A percentile compares a stretch with the other conserved stretches of the same genome.
Conservation (phyloP, 1,284 basidiomycete species). For the Cutaneotrichosporon cavernicola region DNA sequence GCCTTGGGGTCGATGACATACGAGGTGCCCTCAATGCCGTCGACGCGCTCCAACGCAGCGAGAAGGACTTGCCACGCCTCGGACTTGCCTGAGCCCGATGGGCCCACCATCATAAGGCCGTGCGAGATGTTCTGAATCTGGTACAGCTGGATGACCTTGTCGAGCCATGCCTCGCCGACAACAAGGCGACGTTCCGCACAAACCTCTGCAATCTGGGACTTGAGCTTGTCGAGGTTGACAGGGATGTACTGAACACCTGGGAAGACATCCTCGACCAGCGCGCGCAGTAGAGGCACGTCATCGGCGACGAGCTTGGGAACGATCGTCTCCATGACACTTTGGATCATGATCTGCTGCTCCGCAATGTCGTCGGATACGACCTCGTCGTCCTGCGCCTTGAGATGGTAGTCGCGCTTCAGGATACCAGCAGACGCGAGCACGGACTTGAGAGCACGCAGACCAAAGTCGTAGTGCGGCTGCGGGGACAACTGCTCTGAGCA, state of each 20-base stretch:
- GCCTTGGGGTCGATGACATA: slow-evolving; percentile 99
- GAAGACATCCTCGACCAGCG: slow-evolving; percentile 95
- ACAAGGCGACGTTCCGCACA: slow-evolving; percentile 83
- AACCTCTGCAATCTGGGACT: slow-evolving; percentile 78
- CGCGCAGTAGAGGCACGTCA: slow-evolving; percentile 90
- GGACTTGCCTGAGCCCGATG: slow-evolving; percentile 95
- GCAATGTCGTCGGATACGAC: slow-evolving; percentile 63
- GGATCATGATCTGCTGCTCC: slow-evolving; percentile 96
- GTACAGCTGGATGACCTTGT: slow-evolving; percentile 96
- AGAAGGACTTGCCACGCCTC: slow-evolving; percentile 95
- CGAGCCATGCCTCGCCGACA: slow-evolving; percentile 83
- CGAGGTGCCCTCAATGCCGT: slow-evolving; percentile 85
- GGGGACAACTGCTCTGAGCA: slow-evolving; percentile 95
- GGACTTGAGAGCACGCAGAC: slow-evolving; percentile 93
- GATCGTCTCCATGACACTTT: slow-evolving; percentile 99
- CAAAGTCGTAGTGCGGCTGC: slow-evolving; percentile 99
- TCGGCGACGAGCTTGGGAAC: slow-evolving; percentile 97
- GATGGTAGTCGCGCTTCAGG: slow-evolving; percentile 86
- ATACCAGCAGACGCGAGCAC: slow-evolving; percentile 96
- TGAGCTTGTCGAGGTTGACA: slow-evolving; percentile 80
- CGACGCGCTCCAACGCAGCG: slow-evolving; percentile 83
- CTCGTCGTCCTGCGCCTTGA: slow-evolving; percentile 15
- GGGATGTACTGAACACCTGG: slow-evolving; percentile 90
- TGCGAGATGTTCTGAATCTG: slow-evolving; percentile 99
- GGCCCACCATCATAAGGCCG: slow-evolving; percentile 99